Conservation (phyloP, 805 yeast species). For the Candida corydali region DNA sequence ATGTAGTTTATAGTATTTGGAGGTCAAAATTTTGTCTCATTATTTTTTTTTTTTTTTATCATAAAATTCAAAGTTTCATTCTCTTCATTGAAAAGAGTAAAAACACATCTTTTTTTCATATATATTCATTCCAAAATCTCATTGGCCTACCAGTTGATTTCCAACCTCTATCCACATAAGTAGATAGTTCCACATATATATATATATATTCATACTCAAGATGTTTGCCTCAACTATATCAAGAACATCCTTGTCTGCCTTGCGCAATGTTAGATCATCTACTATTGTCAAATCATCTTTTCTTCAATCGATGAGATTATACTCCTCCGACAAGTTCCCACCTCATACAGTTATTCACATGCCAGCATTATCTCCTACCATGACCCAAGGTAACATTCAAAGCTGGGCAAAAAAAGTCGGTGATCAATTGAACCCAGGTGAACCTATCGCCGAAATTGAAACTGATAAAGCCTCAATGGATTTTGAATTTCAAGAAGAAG, state of each 20-base stretch:
- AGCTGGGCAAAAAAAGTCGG: constrained; percentile 89
- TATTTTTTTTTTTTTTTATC: too few species aligned
- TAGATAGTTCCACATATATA: too few species aligned
- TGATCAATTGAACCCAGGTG: constrained; percentile 86
- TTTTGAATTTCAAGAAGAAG: constrained; percentile 97
- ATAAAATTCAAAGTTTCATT: too few species aligned
- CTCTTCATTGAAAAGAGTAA: too few species aligned
- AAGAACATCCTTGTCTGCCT: not conserved
- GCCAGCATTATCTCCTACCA: constrained; percentile 99
- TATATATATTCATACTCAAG: too few species aligned
- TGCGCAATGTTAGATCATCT: constrained; percentile 1
- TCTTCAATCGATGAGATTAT: constrained; percentile 34
- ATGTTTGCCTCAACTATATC: constrained; percentile 4
- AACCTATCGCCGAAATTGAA: constrained; percentile 92
- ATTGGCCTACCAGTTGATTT: too few species aligned
- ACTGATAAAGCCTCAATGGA: constrained; percentile 98
- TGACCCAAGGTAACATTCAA: constrained; percentile 93
- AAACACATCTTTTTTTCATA: too few species aligned
- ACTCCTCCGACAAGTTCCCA: constrained; percentile 56
- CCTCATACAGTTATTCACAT: constrained; percentile 84
- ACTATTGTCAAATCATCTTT: constrained; percentile 10
- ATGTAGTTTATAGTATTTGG: too few species aligned
- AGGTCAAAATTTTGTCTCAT: too few species aligned
- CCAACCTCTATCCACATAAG: too few species aligned
- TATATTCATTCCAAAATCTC: too few species aligned